These are phyloP conservation scores for Isatis tinctoria DNA, from an alignment of 345 rosid genomes.

Conservation along the genomic window DNA sequence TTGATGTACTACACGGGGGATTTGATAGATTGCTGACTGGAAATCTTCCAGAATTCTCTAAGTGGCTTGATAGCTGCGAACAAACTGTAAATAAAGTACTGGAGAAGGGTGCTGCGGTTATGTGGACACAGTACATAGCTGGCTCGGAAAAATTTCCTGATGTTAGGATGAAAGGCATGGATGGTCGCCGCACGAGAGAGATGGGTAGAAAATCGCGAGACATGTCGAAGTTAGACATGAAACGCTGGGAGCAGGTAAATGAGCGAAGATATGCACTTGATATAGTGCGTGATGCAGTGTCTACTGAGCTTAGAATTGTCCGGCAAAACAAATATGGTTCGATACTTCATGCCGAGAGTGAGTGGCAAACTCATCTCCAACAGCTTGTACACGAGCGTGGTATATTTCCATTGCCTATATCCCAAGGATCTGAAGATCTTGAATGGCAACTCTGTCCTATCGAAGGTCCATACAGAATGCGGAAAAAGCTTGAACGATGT, in stretches of 20 bases:
- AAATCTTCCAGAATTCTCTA: constrained; percentile 62
- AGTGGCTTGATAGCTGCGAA: constrained; percentile 87
- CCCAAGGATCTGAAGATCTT: constrained; percentile 53
- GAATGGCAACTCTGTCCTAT: constrained; percentile 99
- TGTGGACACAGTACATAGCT: constrained; percentile 93
- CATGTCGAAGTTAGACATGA: constrained; percentile 63
- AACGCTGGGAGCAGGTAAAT: constrained; percentile 91
- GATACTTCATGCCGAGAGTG: constrained; percentile 99
- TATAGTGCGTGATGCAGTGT: constrained; percentile 85
- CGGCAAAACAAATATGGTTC: constrained; percentile 99
- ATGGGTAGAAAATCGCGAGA: constrained; percentile 88
- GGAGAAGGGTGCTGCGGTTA: constrained; percentile 93
- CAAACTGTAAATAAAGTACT: constrained; percentile 67
- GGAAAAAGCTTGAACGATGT: constrained; percentile 94
- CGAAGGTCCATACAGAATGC: constrained; percentile 99
- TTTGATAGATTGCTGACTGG: constrained; percentile 90
- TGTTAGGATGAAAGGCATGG: constrained; percentile 88
- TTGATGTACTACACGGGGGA: constrained; percentile 90
- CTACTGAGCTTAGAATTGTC: constrained; percentile 96
- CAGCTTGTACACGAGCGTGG: constrained; percentile 98
- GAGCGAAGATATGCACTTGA: constrained; percentile 96
- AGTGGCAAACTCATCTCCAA: constrained; percentile 96
- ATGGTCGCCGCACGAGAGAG: constrained; percentile 90
- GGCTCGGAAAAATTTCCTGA: constrained; percentile 96
- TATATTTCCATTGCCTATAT: constrained; percentile 72